phyloP scores from a whole-genome alignment of 257 asterid genomes.

The Fraxinus cuspidata region DNA sequence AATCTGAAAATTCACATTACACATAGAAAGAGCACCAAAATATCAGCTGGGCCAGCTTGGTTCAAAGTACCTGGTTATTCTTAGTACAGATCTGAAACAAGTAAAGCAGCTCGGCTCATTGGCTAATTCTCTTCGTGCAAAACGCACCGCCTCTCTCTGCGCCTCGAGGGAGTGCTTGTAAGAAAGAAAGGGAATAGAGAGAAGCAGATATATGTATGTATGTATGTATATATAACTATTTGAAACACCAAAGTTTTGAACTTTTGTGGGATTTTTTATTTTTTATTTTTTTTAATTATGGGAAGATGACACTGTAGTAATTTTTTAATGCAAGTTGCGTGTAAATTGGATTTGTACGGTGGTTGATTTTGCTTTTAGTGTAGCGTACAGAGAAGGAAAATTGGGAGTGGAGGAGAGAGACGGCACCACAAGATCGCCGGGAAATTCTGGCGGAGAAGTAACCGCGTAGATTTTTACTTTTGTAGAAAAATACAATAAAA shows the following conservation, averaged over 20 bases:
- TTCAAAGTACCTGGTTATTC: background rate
- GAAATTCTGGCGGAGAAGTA: background rate
- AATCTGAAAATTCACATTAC: background rate
- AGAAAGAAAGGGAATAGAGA: background rate
- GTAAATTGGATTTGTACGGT: background rate
- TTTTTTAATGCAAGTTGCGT: constrained; percentile 3
- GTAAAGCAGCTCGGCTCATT: background rate
- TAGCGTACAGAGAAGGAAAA: background rate
- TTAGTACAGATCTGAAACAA: background rate
- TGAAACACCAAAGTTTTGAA: background rate
- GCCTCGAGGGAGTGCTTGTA: background rate
- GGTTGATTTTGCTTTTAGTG: background rate
- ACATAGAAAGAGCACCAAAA: background rate
- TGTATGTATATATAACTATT: background rate
- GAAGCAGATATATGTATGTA: background rate
- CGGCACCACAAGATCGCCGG: background rate
- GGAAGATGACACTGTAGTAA: background rate
- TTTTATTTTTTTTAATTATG: background rate
- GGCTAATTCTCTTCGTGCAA: background rate
- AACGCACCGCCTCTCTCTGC: background rate
- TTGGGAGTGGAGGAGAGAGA: background rate
- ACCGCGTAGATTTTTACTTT: background rate
- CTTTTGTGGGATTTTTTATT: background rate
- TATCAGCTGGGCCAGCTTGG: background rate
- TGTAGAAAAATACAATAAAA: background rate